phyloP scores from a whole-genome alignment of 208 protist species.

The Angomonas deanei region DNA sequence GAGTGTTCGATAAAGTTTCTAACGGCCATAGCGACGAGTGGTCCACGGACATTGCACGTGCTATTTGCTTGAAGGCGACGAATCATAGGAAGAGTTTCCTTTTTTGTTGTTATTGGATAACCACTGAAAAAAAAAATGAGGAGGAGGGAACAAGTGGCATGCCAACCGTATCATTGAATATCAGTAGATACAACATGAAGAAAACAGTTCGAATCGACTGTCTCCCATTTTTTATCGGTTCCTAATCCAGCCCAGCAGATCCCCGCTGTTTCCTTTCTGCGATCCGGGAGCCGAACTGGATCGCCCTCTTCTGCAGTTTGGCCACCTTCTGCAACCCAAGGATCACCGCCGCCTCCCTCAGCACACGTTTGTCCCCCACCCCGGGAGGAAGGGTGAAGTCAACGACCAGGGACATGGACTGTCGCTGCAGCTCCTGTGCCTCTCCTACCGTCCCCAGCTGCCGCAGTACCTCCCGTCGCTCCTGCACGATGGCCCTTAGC shows the following conservation, averaged over 20 bases:
- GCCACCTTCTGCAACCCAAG: slow-evolving; percentile 81
- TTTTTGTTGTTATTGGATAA: not conserved
- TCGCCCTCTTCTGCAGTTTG: slow-evolving; percentile 92
- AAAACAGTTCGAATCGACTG: too few species aligned
- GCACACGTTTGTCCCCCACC: slow-evolving; percentile 91
- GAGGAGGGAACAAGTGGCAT: not conserved
- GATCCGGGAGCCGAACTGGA: slow-evolving; percentile 96
- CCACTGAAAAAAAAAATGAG: not conserved
- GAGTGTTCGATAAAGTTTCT: slow-evolving; percentile 53
- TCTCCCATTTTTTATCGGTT: slow-evolving; percentile 3
- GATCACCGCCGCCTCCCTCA: slow-evolving; percentile 65
- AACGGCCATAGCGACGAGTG: too few species aligned
- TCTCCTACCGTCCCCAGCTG: not conserved
- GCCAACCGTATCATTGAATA: too few species aligned
- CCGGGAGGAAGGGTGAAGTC: slow-evolving; percentile 61
- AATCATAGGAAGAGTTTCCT: too few species aligned
- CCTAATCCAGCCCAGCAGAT: not conserved
- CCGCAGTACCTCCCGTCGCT: not conserved
- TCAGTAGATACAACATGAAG: not conserved
- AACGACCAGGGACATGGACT: slow-evolving; percentile 49
- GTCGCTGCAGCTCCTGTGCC: slow-evolving; percentile 30
- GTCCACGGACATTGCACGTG: not conserved
- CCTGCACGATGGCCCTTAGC: slow-evolving; percentile 51
- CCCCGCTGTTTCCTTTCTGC: slow-evolving; percentile 71
- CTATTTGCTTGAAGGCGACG: not conserved